phyloP scores from a whole-genome alignment of 2,329 filamentous ascomycete genomes.

The Knoxdaviesia proteae region DNA sequence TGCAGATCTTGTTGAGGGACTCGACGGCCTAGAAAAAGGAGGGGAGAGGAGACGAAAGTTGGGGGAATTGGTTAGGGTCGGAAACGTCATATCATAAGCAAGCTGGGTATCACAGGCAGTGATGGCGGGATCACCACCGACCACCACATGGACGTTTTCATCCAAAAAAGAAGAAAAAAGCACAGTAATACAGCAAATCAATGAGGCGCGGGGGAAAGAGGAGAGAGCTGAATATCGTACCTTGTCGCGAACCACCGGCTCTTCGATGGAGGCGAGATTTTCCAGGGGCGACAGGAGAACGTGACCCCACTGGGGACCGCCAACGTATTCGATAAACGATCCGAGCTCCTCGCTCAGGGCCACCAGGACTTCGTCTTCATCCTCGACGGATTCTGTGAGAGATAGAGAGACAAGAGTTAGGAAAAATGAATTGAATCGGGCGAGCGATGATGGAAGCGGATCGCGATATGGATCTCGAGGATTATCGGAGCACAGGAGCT shows the following conservation, averaged over 20 bases:
- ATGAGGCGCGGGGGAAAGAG: not conserved
- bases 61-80: not conserved
- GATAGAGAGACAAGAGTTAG: slow-evolving; percentile 11
- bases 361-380: slow-evolving; percentile 95
- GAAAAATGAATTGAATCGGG: slow-evolving; percentile 4
- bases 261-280: slow-evolving; percentile 95
- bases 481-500: not conserved
- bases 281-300: slow-evolving; percentile 92
- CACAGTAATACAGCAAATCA: no score
- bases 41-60: no score
- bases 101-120: slow-evolving; percentile 3
- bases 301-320: slow-evolving; percentile 81
- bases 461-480: not conserved
- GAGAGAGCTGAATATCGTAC: slow-evolving; percentile 24
- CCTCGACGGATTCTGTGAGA: slow-evolving; percentile 77
- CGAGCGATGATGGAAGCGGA: not conserved
- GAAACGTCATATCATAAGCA: not conserved
- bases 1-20: slow-evolving; percentile 97
- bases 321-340: slow-evolving; percentile 92
- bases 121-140: not conserved
- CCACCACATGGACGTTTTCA: no score
- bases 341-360: slow-evolving; percentile 93
- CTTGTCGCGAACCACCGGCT: slow-evolving; percentile 95
- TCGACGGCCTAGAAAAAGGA: slow-evolving; percentile 57
- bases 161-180: no score